Evolutionary conservation across 129 eudicot genomes (phyloP).

Genomic region (Helianthus annuus): DNA sequence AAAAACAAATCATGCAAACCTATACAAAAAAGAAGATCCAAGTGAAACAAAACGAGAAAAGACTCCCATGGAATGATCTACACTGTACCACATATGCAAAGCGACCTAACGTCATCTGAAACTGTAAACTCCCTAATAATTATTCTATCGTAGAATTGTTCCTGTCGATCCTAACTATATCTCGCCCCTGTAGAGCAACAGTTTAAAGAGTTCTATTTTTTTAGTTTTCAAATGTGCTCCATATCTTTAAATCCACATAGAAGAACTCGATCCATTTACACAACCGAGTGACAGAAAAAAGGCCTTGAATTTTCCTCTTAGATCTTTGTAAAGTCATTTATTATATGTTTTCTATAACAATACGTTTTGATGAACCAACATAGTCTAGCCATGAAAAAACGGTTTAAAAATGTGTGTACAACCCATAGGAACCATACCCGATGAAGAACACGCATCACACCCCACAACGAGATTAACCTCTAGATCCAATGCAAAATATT

Average conservation of each 20-base stretch:
- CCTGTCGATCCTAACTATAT: not conserved
- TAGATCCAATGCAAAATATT: not conserved
- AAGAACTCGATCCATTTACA: not conserved
- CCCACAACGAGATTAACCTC: no score
- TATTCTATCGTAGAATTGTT: no score
- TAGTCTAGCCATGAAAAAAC: no score
- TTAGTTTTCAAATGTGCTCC: not conserved
- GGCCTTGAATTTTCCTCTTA: no score
- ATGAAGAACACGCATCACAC: no score
- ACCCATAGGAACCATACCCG: no score
- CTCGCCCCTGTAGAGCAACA: not conserved
- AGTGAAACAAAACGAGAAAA: not conserved
- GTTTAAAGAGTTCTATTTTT: no score
- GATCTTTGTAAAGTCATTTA: no score
- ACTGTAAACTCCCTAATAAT: not conserved
- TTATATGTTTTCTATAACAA: no score
- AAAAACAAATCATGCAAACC: not conserved
- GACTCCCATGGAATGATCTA: not conserved
- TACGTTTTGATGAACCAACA: no score
- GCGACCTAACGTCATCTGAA: not conserved
- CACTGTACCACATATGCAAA: not conserved
- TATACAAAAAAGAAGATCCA: not conserved
- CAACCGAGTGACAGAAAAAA: no score
- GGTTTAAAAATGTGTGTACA: no score
- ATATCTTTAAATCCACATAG: not conserved